phyloP scores from a whole-genome alignment of 2,329 filamentous ascomycete genomes.

The Didymella sp. region DNA sequence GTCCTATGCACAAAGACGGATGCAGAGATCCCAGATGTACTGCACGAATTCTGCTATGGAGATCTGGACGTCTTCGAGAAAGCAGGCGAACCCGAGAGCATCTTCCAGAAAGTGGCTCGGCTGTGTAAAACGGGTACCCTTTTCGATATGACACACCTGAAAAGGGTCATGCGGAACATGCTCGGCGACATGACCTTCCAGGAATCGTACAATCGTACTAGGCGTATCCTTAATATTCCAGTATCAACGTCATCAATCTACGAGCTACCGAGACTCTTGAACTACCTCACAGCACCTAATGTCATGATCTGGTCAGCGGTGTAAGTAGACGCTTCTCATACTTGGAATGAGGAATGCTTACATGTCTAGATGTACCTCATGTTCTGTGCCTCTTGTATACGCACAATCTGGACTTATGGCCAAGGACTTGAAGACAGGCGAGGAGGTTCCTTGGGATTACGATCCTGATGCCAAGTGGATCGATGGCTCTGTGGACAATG shows the following conservation, averaged over 20 bases:
- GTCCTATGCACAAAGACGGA: slow-evolving; percentile 81
- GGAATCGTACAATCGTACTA: slow-evolving; percentile 93
- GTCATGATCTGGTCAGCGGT: slow-evolving; percentile 97
- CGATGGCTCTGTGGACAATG: slow-evolving; percentile 93
- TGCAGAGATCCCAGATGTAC: slow-evolving; percentile 74
- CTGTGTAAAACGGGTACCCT: slow-evolving; percentile 82
- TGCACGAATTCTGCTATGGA: slow-evolving; percentile 77
- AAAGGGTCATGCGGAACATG: slow-evolving; percentile 78
- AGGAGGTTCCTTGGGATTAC: slow-evolving; percentile 83
- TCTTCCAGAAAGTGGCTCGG: slow-evolving; percentile 73
- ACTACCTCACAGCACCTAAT: slow-evolving; percentile 92
- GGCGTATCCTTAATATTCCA: slow-evolving; percentile 90
- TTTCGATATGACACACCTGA: slow-evolving; percentile 83
- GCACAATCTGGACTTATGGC: slow-evolving; percentile 78
- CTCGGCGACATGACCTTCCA: slow-evolving; percentile 93
- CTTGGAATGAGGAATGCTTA: slow-evolving; percentile 19
- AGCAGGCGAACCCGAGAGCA: slow-evolving; percentile 63
- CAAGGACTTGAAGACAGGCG: slow-evolving; percentile 82
- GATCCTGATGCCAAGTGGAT: slow-evolving; percentile 81
- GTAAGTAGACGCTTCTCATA: slow-evolving; percentile 49
- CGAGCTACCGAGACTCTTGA: slow-evolving; percentile 84
- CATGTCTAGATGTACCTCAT: slow-evolving; percentile 74
- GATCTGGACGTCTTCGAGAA: slow-evolving; percentile 82
- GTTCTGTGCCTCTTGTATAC: slow-evolving; percentile 88
- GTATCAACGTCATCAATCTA: slow-evolving; percentile 88